phyloP scores from a whole-genome alignment of 768 basidiomycete species.

The Strobilomyces dryophilus region DNA sequence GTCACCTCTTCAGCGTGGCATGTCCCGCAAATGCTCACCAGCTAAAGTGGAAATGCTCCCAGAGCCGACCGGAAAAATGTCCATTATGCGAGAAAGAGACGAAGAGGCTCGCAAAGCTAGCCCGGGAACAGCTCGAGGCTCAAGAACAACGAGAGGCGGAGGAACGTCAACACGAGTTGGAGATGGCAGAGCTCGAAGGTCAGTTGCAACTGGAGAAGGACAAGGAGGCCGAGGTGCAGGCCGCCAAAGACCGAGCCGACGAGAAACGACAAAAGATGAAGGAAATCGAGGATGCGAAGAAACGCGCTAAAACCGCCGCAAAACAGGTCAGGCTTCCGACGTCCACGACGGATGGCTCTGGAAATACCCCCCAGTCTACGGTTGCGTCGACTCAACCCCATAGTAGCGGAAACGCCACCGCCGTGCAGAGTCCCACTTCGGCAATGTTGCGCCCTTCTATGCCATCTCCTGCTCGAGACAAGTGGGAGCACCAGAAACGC shows the following conservation, averaged over 20 bases:
- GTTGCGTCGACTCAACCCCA: too few relatives aligned
- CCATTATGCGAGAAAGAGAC: conserved; percentile 41
- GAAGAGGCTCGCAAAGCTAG: conserved; percentile 40
- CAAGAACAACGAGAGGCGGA: conserved; percentile 45
- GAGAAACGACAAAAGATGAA: conserved; percentile 36
- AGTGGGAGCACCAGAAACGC: conserved; percentile 58
- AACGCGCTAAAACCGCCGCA: conserved; percentile 11
- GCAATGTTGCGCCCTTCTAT: conserved; percentile 2
- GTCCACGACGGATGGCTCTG: not conserved
- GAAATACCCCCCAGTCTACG: not conserved
- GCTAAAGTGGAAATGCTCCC: conserved; percentile 42
- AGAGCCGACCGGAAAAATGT: conserved; percentile 39
- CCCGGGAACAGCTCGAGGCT: conserved; percentile 35
- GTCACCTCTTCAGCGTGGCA: conserved; percentile 28
- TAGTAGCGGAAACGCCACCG: too few relatives aligned
- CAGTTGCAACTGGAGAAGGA: conserved; percentile 34
- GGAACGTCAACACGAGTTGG: conserved; percentile 37
- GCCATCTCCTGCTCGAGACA: conserved; percentile 37
- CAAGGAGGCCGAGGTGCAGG: conserved; percentile 33
- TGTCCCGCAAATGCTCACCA: conserved; percentile 45
- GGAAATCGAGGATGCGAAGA: conserved; percentile 39
- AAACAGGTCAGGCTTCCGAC: conserved; percentile 11
- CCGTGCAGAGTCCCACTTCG: not conserved
- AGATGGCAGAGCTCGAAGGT: conserved; percentile 42
- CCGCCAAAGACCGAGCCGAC: conserved; percentile 43